Conservation (phyloP, 2,329 filamentous ascomycete genomes). For the Colletotrichum sp. region DNA sequence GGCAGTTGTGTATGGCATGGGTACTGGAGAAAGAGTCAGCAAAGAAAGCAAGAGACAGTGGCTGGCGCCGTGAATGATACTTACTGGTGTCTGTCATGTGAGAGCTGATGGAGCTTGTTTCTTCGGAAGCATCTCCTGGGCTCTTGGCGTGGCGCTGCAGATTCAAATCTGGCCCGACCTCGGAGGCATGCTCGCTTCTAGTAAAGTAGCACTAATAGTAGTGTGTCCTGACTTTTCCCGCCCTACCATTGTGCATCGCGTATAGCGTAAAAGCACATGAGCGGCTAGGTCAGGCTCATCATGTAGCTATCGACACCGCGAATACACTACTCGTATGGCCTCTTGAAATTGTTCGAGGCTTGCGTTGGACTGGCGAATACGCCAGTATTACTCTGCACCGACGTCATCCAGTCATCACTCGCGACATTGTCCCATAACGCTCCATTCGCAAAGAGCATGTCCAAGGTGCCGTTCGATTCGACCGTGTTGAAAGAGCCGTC, state of each 20-base stretch:
- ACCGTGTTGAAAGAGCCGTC: conserved; percentile 13
- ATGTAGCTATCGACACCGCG: not conserved
- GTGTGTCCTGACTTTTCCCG: not conserved
- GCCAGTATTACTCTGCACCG: not conserved
- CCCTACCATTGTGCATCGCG: not conserved
- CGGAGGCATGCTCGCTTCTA: not conserved
- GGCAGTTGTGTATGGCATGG: not conserved
- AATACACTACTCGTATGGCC: not conserved
- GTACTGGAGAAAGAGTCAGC: not conserved
- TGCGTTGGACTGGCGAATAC: not conserved
- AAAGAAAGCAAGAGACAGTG: not conserved
- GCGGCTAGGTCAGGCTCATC: not conserved
- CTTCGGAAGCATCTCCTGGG: no score
- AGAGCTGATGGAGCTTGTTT: not conserved
- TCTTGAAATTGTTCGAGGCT: not conserved
- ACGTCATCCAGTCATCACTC: conserved; percentile 8
- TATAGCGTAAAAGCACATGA: not conserved
- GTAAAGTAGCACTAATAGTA: not conserved
- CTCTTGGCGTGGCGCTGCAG: not conserved
- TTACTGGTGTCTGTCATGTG: not conserved
- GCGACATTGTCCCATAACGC: conserved; percentile 3
- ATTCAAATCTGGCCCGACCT: not conserved
- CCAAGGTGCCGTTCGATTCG: conserved; percentile 11
- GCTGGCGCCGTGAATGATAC: not conserved
- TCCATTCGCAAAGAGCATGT: conserved; percentile 16